These are phyloP conservation scores for Rhodotorula graminis DNA, from an alignment of 768 basidiomycete genomes.

Conservation along the genomic window DNA sequence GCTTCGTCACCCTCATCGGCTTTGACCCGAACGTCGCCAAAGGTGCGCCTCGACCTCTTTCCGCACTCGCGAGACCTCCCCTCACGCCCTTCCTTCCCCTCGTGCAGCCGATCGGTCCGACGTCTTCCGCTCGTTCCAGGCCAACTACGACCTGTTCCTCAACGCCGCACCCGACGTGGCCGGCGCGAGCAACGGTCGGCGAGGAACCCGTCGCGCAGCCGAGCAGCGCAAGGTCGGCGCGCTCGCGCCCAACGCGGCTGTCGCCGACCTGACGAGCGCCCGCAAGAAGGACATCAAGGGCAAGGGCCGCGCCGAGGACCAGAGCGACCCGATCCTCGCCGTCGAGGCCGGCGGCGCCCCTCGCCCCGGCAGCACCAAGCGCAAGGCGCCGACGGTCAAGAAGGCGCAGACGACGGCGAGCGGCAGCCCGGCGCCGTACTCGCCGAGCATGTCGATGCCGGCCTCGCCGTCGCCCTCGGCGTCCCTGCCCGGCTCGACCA, in stretches of 20 bases:
- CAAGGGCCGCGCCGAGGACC: conserved; percentile 21
- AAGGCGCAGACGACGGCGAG: conserved; percentile 9
- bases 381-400: background rate
- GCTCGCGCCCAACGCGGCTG: conserved; percentile 3
- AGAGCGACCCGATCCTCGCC: conserved; percentile 4
- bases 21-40: conserved; percentile 80
- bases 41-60: conserved; percentile 47
- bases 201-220: conserved; percentile 28
- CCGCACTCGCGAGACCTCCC: background rate
- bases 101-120: conserved; percentile 43
- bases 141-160: conserved; percentile 37
- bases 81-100: conserved; percentile 40
- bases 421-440: conserved; percentile 7
- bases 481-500: background rate
- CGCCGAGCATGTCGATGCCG: background rate
- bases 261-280: background rate
- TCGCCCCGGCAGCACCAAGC: background rate
- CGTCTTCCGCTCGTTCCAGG: conserved; percentile 33
- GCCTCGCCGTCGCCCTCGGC: conserved; percentile 6
- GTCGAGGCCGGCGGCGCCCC: conserved; percentile 9
- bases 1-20: conserved; percentile 66
- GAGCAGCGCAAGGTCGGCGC: conserved; percentile 22
- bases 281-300: conserved; percentile 26
- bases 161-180: conserved; percentile 16
- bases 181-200: background rate